These are phyloP conservation scores for Kwoniella dejecticola DNA, from an alignment of 768 basidiomycete species.

Conservation along the genomic window DNA sequence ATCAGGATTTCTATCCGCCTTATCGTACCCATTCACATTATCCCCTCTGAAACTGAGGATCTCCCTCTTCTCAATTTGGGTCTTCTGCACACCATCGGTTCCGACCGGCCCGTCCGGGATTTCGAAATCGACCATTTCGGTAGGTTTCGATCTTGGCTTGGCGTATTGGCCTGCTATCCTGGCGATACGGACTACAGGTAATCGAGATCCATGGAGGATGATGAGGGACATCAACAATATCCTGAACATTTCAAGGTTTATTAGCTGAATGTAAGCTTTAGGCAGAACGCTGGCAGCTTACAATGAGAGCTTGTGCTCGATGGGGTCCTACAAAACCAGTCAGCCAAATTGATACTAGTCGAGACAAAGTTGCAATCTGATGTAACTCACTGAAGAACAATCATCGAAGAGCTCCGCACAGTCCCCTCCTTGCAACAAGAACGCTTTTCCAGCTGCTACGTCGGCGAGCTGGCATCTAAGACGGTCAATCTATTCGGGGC, in stretches of 20 bases:
- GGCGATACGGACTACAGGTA: conserved; percentile 74
- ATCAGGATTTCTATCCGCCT: conserved; percentile 78
- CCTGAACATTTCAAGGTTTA: conserved; percentile 29
- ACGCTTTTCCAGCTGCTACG: conserved; percentile 84
- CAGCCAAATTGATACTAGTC: neutral
- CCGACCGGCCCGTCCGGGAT: conserved; percentile 22
- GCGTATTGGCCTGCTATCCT: conserved; percentile 97
- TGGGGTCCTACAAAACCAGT: conserved; percentile 41
- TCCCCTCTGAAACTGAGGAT: conserved; percentile 94
- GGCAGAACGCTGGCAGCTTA: conserved; percentile 20
- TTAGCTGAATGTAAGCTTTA: neutral
- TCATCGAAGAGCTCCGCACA: conserved; percentile 96
- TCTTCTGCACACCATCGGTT: conserved; percentile 5
- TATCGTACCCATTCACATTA: conserved; percentile 83
- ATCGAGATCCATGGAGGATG: conserved; percentile 86
- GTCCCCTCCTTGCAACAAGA: conserved; percentile 94
- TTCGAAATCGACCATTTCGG: conserved; percentile 72
- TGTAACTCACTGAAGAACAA: conserved; percentile 71
- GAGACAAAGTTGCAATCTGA: neutral
- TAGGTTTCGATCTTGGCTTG: conserved; percentile 83
- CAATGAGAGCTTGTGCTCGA: conserved; percentile 57
- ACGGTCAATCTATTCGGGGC: conserved; percentile 50
- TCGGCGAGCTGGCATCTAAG: conserved; percentile 74
- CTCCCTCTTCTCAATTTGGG: conserved; percentile 57
- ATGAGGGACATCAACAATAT: conserved; percentile 95